These are phyloP conservation scores for Rosa hybrid DNA, from an alignment of 331 rosid genomes.

Conservation along the genomic window DNA sequence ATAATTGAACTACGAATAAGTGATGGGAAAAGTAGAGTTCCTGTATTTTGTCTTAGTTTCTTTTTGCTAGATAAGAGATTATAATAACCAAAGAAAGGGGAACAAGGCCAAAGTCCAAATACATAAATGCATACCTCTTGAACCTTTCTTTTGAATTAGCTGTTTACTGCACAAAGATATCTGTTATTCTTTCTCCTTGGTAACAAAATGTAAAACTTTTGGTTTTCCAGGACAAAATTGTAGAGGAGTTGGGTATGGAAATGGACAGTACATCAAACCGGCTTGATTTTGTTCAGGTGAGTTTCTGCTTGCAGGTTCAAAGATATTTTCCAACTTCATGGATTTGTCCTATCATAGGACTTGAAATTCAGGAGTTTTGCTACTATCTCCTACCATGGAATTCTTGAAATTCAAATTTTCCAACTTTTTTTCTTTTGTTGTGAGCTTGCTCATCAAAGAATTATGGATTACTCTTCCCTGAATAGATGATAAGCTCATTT, in stretches of 20 bases:
- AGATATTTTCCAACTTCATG: not conserved
- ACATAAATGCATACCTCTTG: conserved; percentile 6
- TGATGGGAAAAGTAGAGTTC: not conserved
- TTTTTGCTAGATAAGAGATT: not conserved
- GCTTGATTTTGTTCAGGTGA: conserved; percentile 95
- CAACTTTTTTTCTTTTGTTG: not conserved
- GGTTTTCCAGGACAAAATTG: conserved; percentile 49
- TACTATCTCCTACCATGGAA: not conserved
- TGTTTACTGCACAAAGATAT: not conserved
- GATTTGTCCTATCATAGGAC: not conserved
- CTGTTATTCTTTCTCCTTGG: not conserved
- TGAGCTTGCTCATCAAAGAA: not conserved
- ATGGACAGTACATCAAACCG: conserved; percentile 96
- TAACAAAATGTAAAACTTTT: not conserved
- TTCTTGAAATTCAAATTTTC: not conserved
- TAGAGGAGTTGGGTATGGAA: conserved; percentile 73
- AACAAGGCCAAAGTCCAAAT: not conserved
- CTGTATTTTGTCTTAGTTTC: not conserved
- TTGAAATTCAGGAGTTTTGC: not conserved
- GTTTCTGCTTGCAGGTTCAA: conserved; percentile 32
- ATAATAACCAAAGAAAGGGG: not conserved
- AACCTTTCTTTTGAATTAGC: not conserved
- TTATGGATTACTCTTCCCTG: not conserved
- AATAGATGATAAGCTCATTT: conserved; percentile 13
- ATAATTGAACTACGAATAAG: not conserved